A percentile compares a stretch with the other conserved stretches of the same genome.
These are phyloP conservation scores for Phialemoniopsis sp. DNA, from an alignment of 2,329 filamentous ascomycete species.

Conservation along the genomic window DNA sequence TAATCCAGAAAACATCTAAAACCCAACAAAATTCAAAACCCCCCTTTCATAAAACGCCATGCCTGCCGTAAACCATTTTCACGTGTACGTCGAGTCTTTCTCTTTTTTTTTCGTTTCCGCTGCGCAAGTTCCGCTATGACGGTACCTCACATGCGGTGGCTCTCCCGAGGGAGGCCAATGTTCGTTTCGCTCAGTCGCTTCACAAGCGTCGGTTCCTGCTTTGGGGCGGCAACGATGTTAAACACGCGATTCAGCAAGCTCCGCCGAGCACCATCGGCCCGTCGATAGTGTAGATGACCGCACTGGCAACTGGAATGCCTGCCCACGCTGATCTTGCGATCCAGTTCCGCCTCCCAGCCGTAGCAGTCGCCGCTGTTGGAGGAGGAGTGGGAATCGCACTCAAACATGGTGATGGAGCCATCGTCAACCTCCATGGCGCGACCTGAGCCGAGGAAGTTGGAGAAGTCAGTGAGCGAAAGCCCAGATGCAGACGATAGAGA, in stretches of 20 bases:
- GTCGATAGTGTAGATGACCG: constrained; percentile 13
- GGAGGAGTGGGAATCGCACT: constrained; percentile 19
- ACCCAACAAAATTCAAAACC: no score
- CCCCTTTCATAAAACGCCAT: no score
- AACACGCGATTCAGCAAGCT: constrained; percentile 36
- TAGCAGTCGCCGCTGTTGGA: constrained; percentile 37
- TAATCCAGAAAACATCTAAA: no score
- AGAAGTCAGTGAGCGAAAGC: constrained; percentile 23
- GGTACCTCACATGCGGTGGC: constrained; percentile 2
- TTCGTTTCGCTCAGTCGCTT: constrained; percentile 7
- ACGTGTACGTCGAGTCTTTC: no score
- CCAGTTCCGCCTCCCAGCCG: constrained; percentile 50
- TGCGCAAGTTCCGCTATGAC: no score
- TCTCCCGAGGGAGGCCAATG: constrained; percentile 1
- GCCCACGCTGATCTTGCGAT: constrained; percentile 16
- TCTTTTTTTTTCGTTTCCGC: no score
- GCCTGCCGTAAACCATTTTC: no score
- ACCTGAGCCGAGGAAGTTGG: constrained; percentile 24
- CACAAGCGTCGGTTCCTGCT: constrained; percentile 5
- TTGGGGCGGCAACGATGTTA: constrained; percentile 13
- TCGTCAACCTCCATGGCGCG: constrained; percentile 19
- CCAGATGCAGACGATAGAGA: constrained; percentile 1
- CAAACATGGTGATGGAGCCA: constrained; percentile 16
- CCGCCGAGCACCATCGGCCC: constrained; percentile 20
- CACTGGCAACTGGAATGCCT: no score